Percentiles rank a stretch among this genome's conserved stretches.
Evolutionary conservation across 179 eudicot genomes (phyloP).

Genomic region (Monotropa hypopitys): DNA sequence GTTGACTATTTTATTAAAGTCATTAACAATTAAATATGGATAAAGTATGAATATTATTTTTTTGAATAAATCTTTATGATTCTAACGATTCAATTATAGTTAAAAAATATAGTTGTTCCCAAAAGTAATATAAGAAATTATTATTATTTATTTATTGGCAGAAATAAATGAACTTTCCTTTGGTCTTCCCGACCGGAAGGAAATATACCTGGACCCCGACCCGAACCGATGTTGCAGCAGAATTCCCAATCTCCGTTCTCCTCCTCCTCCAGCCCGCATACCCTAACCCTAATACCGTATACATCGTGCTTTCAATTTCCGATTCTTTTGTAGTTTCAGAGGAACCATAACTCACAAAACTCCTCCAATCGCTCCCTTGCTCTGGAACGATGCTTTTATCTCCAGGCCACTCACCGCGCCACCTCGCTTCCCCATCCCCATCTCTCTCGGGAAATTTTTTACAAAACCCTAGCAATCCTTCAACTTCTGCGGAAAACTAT

Average conservation of each 20-base stretch:
- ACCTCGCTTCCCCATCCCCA: slow-evolving; percentile 57
- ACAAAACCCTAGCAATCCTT: slow-evolving; percentile 15
- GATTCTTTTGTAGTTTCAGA: background rate
- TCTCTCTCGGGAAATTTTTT: slow-evolving; percentile 12
- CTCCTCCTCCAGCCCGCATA: background rate
- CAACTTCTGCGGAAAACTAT: slow-evolving; percentile 8
- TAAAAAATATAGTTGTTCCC: too few species aligned
- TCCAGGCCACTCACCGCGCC: slow-evolving; percentile 79
- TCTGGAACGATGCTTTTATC: slow-evolving; percentile 46
- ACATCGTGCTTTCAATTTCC: background rate
- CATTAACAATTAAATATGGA: too few species aligned
- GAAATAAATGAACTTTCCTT: too few species aligned
- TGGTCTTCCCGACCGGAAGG: too few species aligned
- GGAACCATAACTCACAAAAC: background rate
- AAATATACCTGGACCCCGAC: too few species aligned
- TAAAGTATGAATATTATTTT: too few species aligned
- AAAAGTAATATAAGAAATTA: too few species aligned
- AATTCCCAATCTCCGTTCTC: background rate
- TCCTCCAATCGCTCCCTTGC: background rate
- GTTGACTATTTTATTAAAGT: too few species aligned
- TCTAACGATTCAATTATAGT: too few species aligned
- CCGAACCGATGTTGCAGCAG: too few species aligned
- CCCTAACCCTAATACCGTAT: background rate
- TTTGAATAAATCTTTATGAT: too few species aligned
- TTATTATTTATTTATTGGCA: too few species aligned